A percentile compares a stretch with the other conserved stretches of the same genome.
Evolutionary conservation across 2,329 filamentous ascomycete genomes (phyloP).

Genomic region (Uncinocarpus reesii): DNA sequence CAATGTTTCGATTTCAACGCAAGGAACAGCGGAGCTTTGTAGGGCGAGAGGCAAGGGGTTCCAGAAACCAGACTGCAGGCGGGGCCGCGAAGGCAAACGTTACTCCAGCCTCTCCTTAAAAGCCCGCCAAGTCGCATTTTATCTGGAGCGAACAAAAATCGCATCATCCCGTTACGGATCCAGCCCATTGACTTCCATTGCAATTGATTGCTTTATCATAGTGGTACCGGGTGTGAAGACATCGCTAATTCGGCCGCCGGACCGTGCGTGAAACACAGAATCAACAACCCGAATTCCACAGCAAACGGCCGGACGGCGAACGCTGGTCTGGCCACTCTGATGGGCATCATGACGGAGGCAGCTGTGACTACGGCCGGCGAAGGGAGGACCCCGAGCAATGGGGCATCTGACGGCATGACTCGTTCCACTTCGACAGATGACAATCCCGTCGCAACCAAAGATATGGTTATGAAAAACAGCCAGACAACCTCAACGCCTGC

Average conservation of each 20-base stretch:
- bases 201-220: conserved; percentile 11
- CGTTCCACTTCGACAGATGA: conserved; percentile 15
- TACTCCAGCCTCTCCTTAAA: conserved; percentile 3
- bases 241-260: conserved; percentile 11
- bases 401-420: conserved; percentile 18
- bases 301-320: not conserved
- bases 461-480: conserved; percentile 25
- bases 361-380: conserved; percentile 14
- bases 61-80: not conserved
- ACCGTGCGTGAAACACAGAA: conserved; percentile 14
- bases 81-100: conserved; percentile 9
- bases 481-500: conserved; percentile 19
- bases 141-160: conserved; percentile 6
- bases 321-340: conserved; percentile 7
- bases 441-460: conserved; percentile 21
- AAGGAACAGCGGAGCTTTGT: not conserved
- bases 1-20: not conserved
- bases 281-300: not conserved
- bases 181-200: conserved; percentile 3
- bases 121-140: conserved; percentile 10
- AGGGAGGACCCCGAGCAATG: conserved; percentile 22
- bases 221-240: conserved; percentile 16
- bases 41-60: conserved; percentile 1
- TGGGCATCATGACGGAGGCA: conserved; percentile 13
- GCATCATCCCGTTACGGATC: conserved; percentile 9